phyloP scores from a whole-genome alignment of 345 rosid genomes.

The Bretschneidera sinensis region DNA sequence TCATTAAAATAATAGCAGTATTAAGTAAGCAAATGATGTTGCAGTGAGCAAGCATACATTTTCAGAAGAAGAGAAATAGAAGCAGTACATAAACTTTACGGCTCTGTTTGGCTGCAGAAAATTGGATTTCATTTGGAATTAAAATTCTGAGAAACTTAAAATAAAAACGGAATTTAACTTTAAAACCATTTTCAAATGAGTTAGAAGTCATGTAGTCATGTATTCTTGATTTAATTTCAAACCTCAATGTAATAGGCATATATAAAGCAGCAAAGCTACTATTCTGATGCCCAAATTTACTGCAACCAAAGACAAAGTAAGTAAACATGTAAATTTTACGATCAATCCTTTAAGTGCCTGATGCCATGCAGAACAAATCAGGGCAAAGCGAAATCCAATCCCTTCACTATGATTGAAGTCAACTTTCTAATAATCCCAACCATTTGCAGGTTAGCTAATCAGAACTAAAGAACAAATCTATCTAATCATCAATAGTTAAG shows the following conservation, averaged over 20 bases:
- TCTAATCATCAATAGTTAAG: not conserved
- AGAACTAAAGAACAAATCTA: no score
- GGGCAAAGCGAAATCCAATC: no score
- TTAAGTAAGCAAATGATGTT: not conserved
- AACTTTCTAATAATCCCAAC: no score
- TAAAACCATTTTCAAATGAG: not conserved
- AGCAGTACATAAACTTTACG: not conserved
- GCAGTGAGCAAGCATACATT: not conserved
- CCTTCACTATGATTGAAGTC: no score
- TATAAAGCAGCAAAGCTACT: no score
- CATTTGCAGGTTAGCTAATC: no score
- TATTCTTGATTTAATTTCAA: no score
- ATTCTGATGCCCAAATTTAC: no score
- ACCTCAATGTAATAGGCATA: no score
- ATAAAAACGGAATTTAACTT: no score
- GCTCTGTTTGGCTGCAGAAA: not conserved
- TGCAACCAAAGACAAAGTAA: not conserved
- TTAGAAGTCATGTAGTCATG: not conserved
- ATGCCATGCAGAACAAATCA: no score
- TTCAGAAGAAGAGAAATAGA: not conserved
- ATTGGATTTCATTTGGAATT: not conserved
- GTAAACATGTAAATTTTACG: slow-evolving; percentile 32
- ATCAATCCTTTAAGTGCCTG: no score
- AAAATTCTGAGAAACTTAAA: not conserved
- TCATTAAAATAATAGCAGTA: not conserved